Conservation (phyloP, 768 basidiomycete species). For the Hypsizygus marmoreus region DNA sequence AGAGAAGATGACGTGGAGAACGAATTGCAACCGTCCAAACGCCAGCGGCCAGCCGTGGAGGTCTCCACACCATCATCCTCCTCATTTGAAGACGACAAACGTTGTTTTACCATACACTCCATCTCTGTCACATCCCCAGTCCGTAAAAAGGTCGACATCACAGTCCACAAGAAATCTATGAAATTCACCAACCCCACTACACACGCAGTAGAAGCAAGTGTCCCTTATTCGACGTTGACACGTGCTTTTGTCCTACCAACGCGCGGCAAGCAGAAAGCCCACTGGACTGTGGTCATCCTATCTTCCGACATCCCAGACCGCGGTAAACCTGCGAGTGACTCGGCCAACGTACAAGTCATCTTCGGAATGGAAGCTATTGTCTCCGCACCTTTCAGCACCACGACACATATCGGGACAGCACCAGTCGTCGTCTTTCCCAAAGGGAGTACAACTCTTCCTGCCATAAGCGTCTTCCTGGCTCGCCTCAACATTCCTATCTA, state of each 20-base stretch:
- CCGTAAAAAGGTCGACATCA: conserved; percentile 75
- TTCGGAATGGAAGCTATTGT: conserved; percentile 70
- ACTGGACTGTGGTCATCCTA: conserved; percentile 73
- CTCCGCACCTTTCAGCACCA: conserved; percentile 45
- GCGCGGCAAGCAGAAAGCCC: conserved; percentile 67
- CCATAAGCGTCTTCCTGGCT: conserved; percentile 53
- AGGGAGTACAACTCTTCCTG: conserved; percentile 52
- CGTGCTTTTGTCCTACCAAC: conserved; percentile 77
- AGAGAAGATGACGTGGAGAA: conserved; percentile 32
- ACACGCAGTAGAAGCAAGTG: conserved; percentile 47
- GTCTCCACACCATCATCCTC: conserved; percentile 13
- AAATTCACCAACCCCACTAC: conserved; percentile 54
- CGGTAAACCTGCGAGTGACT: conserved; percentile 31
- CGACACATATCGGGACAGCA: conserved; percentile 29
- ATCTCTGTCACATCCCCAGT: conserved; percentile 74
- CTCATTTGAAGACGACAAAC: conserved; percentile 35
- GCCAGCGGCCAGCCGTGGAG: conserved; percentile 29
- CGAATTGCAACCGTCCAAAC: conserved; percentile 31
- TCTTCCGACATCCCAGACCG: conserved; percentile 55
- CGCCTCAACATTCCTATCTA: conserved; percentile 44
- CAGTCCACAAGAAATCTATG: conserved; percentile 51
- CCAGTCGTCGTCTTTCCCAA: conserved; percentile 41
- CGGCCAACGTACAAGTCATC: conserved; percentile 57
- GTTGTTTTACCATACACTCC: conserved; percentile 60
- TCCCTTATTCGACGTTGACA: conserved; percentile 50